phyloP scores from a whole-genome alignment of 495 filamentous ascomycete genomes.

The Hypomontagnella monticulosa region DNA sequence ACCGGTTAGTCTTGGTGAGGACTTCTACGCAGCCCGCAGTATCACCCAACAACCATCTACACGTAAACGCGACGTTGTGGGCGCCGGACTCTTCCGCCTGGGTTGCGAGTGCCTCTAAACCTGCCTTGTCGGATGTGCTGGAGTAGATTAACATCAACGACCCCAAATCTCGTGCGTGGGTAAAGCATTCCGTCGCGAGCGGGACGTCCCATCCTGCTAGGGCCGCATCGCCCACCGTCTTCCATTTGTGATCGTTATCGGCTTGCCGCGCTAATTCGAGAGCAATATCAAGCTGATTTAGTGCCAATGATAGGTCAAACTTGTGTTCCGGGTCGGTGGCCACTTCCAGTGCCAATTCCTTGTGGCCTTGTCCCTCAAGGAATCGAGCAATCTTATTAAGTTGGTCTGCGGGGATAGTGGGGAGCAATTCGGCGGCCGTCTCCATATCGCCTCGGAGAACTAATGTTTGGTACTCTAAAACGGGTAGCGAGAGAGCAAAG shows the following conservation, averaged over 20 bases:
- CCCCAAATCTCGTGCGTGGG: constrained; percentile 86
- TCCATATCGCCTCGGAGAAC: constrained; percentile 97
- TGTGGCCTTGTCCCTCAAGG: constrained; percentile 96
- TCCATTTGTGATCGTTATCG: constrained; percentile 96
- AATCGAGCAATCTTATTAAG: constrained; percentile 98
- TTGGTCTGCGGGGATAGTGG: constrained; percentile 84
- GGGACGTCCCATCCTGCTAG: constrained; percentile 84
- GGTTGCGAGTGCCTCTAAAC: constrained; percentile 72
- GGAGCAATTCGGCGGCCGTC: constrained; percentile 82
- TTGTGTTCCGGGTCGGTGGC: constrained; percentile 96
- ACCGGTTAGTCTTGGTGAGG: constrained; percentile 77
- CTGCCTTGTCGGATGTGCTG: constrained; percentile 77
- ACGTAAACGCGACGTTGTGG: constrained; percentile 92
- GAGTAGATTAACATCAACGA: constrained; percentile 88
- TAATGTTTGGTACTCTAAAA: constrained; percentile 96
- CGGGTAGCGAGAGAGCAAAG: constrained; percentile 89
- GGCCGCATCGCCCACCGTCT: constrained; percentile 92
- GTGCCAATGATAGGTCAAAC: constrained; percentile 88
- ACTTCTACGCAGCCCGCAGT: constrained; percentile 83
- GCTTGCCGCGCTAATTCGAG: constrained; percentile 83
- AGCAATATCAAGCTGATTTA: constrained; percentile 85
- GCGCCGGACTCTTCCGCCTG: constrained; percentile 79
- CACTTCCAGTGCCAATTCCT: constrained; percentile 94
- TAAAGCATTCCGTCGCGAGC: constrained; percentile 92
- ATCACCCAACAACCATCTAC: constrained; percentile 87